Conservation (phyloP, 1,284 basidiomycete species). For the Cutaneotrichosporon spelunceum region DNA sequence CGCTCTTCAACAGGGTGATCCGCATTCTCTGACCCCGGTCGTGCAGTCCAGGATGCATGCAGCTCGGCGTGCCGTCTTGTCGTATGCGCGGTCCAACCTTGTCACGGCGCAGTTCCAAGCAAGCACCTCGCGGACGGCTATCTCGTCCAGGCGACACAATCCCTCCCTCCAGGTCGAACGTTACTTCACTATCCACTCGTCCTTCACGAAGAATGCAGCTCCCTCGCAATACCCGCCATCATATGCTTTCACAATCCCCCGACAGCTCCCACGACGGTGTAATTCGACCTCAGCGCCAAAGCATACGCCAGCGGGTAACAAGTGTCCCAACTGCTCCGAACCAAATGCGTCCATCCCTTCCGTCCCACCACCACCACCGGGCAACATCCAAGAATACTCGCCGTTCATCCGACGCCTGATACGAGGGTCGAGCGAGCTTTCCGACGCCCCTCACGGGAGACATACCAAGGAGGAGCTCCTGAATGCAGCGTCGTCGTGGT, state of each 20-base stretch:
- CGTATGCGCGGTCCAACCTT: not conserved
- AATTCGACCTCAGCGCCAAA: conserved; percentile 1
- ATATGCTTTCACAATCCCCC: not conserved
- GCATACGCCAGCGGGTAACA: not conserved
- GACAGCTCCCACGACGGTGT: conserved; percentile 4
- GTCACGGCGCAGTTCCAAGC: conserved; percentile 6
- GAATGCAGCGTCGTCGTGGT: conserved; percentile 78
- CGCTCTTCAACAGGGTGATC: conserved; percentile 19
- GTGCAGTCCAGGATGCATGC: not conserved
- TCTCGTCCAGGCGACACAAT: not conserved
- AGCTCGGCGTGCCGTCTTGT: not conserved
- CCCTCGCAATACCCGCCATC: not conserved
- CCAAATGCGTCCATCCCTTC: conserved; percentile 10
- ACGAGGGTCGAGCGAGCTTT: conserved; percentile 29
- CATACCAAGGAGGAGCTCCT: conserved; percentile 86
- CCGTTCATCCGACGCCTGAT: conserved; percentile 69
- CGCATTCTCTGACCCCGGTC: not conserved
- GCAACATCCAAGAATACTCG: conserved; percentile 61
- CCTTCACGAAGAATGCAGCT: conserved; percentile 54
- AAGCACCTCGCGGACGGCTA: conserved; percentile 5
- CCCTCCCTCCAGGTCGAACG: conserved; percentile 22
- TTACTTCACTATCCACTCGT: conserved; percentile 39
- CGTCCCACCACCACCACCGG: conserved; percentile 12
- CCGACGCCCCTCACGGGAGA: conserved; percentile 60
- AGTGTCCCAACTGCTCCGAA: conserved; percentile 8